Evolutionary conservation across 352 stramenopile species (phyloP).

Genomic region (Phytophthora pistaciae): DNA sequence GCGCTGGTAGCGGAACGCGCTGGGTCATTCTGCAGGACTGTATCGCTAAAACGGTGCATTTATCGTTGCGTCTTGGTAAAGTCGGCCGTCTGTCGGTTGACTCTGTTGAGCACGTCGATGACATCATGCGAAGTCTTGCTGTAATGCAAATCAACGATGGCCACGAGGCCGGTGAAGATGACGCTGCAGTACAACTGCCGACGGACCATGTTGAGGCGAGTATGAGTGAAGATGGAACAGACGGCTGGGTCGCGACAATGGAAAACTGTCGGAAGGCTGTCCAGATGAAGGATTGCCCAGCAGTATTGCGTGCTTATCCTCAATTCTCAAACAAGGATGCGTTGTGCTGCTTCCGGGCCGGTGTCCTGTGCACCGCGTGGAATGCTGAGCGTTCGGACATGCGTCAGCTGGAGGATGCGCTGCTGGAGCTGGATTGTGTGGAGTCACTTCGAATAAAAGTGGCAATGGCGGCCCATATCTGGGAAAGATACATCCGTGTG

Average conservation of each 20-base stretch:
- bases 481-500: slow-evolving; percentile 84
- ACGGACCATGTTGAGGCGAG: slow-evolving; percentile 18
- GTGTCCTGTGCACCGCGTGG: slow-evolving; percentile 76
- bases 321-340: slow-evolving; percentile 69
- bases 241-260: slow-evolving; percentile 71
- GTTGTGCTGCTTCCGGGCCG: slow-evolving; percentile 75
- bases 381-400: slow-evolving; percentile 86
- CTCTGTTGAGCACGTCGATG: slow-evolving; percentile 80
- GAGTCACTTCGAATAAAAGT: slow-evolving; percentile 45
- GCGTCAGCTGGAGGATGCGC: slow-evolving; percentile 82
- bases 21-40: slow-evolving; percentile 81
- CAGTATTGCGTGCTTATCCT: slow-evolving; percentile 62
- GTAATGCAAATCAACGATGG: slow-evolving; percentile 85
- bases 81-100: slow-evolving; percentile 71
- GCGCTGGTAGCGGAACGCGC: slow-evolving; percentile 60
- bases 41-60: slow-evolving; percentile 75
- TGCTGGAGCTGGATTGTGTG: slow-evolving; percentile 70
- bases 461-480: slow-evolving; percentile 80
- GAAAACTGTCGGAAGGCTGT: slow-evolving; percentile 67
- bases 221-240: slow-evolving; percentile 31
- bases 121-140: slow-evolving; percentile 76
- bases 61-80: slow-evolving; percentile 77
- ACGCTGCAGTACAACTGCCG: slow-evolving; percentile 33
- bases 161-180: slow-evolving; percentile 57
- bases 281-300: slow-evolving; percentile 77